These are phyloP conservation scores for Sinapis alba DNA, from an alignment of 441 rosid species.

Conservation along the genomic window DNA sequence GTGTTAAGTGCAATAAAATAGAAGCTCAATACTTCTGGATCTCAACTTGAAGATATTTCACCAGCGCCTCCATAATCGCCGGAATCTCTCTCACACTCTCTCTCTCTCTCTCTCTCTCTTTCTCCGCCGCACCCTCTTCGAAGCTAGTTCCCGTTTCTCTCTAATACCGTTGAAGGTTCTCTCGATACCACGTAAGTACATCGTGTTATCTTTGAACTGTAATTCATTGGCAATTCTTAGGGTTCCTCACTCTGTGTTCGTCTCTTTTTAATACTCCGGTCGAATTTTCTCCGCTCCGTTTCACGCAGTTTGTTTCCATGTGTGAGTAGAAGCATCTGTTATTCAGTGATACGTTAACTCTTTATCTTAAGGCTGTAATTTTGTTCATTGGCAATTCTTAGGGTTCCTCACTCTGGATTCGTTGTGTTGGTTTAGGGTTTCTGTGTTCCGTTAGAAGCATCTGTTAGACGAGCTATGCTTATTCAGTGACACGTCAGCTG, in stretches of 20 bases:
- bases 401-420: conserved; percentile 21
- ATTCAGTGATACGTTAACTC: too few relatives aligned
- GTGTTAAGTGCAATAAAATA: conserved; percentile 3
- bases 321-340: not conserved
- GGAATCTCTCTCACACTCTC: conserved; percentile 22
- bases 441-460: too few relatives aligned
- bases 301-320: not conserved
- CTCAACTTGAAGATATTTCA: conserved; percentile 38
- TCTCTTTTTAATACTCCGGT: not conserved
- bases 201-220: not conserved
- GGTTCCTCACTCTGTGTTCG: conserved; percentile 27
- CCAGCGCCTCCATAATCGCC: conserved; percentile 37
- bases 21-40: conserved; percentile 22
- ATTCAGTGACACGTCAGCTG: not conserved
- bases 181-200: conserved; percentile 15
- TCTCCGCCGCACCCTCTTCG: conserved; percentile 31
- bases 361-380: too few relatives aligned
- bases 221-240: conserved; percentile 26
- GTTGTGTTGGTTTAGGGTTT: conserved; percentile 2
- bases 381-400: conserved; percentile 4
- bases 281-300: not conserved
- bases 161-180: not conserved
- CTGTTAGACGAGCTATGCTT: not conserved
- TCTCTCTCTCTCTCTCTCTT: not conserved
- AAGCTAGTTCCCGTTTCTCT: not conserved